Conservation (phyloP, 1,284 basidiomycete species). For the Leccinum fallax region DNA sequence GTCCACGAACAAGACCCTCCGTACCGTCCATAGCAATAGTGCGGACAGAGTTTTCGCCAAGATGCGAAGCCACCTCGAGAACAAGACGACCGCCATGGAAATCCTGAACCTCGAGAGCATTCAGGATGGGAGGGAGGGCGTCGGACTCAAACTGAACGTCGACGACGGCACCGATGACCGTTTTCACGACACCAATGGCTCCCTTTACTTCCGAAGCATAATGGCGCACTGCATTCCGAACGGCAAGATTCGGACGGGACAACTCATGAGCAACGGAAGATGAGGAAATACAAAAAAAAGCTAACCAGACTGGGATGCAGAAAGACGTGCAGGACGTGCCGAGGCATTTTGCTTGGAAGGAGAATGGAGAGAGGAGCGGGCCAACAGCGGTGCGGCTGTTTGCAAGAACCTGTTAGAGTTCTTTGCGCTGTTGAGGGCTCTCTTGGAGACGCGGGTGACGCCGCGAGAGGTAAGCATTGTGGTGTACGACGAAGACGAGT, state of each 20-base stretch:
- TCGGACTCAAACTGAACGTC: slow-evolving; percentile 95
- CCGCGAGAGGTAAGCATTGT: slow-evolving; percentile 84
- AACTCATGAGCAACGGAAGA: slow-evolving; percentile 17
- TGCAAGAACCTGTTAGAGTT: slow-evolving; percentile 79
- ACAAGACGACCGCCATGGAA: slow-evolving; percentile 93
- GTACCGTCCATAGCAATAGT: slow-evolving; percentile 99
- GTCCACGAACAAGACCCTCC: slow-evolving; percentile 98
- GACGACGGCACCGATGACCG: slow-evolving; percentile 98
- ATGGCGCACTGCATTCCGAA: slow-evolving; percentile 61
- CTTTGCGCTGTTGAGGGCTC: slow-evolving; percentile 73
- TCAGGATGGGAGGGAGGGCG: slow-evolving; percentile 93
- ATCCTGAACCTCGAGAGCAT: slow-evolving; percentile 96
- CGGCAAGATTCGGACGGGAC: slow-evolving; percentile 7
- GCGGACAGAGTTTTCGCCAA: slow-evolving; percentile 98
- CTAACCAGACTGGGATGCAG: slow-evolving; percentile 38
- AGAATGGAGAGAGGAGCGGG: slow-evolving; percentile 46
- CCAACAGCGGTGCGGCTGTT: slow-evolving; percentile 55
- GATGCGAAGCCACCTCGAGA: slow-evolving; percentile 95
- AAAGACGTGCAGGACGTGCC: slow-evolving; percentile 37
- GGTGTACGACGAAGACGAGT: slow-evolving; percentile 39
- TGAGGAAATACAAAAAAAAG: slow-evolving; percentile 39
- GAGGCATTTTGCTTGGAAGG: slow-evolving; percentile 39
- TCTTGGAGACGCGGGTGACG: slow-evolving; percentile 80
- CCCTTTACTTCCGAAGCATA: slow-evolving; percentile 89
- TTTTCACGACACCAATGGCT: slow-evolving; percentile 82